Base-by-base conservation (phyloP, 805 yeast species). In the Nakazawaea laoshanensis region DNA sequence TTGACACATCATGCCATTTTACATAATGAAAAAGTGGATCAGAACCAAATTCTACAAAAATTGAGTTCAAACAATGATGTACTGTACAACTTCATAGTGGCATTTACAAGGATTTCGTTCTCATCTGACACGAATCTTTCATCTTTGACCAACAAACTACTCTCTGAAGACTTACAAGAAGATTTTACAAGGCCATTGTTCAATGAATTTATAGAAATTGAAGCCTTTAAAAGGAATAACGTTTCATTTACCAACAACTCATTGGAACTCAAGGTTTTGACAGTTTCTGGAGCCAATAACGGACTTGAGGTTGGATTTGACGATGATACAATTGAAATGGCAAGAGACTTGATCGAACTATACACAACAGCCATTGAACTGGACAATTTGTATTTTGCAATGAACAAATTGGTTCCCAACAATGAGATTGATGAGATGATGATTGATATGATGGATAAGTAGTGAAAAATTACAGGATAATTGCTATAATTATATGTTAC, bases 351-450 rank as follows among this genome's bases (percentile, higher is more conserved):
- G 13, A 57, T 86, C 34, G 85, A 77, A 38, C 64, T 67, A 18
- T 74, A 77, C 38, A 69, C 77, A 8, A 79, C 85, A 4, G 77
- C 77, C 46, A 87, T 81, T 42, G 94, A 83, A 44, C 85, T 86
- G 1, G 94, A 86, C 52, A 71, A 74, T 33, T 57, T 85, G 40
- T 83, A 74, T 49, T 57, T 69, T 37, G 74, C 83, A 37, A 79
- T 84, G 74, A 74, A 74, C 40, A 56, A 54, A 39, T 63, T 46
- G 29, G 37, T 43, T 24, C 48, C 50, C 20, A 42, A 35, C 30
- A 43, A 41, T 22, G 44, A 42, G 19, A 31, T 45, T 29, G 48
- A 41, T 34, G 38, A 42, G 30, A 21, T 32, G 34, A 35, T 40
- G 36, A 32, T 29, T 30, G 39, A 35, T 12, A 22, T 24, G 15